phyloP scores from a whole-genome alignment of 2,329 filamentous ascomycete species.

The Fusarium agapanthi region DNA sequence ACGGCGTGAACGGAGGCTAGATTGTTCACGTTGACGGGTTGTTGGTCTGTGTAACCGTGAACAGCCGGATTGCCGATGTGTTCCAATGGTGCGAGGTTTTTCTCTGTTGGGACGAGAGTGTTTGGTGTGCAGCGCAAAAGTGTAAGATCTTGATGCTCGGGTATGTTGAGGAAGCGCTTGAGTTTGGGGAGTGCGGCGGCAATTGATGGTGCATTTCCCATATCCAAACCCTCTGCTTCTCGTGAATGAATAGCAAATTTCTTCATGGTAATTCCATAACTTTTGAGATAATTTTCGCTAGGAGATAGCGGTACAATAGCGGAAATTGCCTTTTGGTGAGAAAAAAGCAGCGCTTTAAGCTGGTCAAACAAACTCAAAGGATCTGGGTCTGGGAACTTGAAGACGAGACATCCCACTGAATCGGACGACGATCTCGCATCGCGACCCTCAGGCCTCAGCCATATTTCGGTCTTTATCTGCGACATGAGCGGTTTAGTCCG shows the following conservation, averaged over 20 bases:
- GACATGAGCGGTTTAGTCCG: conserved; percentile 35
- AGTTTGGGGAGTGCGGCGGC: conserved; percentile 5
- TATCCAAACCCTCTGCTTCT: conserved; percentile 17
- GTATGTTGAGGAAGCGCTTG: conserved; percentile 21
- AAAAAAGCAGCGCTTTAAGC: rapidly evolving
- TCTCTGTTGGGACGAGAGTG: conserved; percentile 16
- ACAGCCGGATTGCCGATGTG: conserved; percentile 24
- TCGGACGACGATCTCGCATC: not conserved
- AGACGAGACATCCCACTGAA: conserved; percentile 1
- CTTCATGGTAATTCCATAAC: not conserved
- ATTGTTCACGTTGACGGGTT: conserved; percentile 30
- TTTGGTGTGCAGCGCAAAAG: conserved; percentile 15
- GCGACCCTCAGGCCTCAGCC: not conserved
- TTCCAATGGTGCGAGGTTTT: conserved; percentile 21
- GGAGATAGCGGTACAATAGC: conserved; percentile 2
- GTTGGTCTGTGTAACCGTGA: conserved; percentile 34
- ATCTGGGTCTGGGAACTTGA: conserved; percentile 14
- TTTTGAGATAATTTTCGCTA: not conserved
- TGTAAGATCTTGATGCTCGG: conserved; percentile 13
- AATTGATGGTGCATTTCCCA: conserved; percentile 1
- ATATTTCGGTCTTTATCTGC: conserved; percentile 24
- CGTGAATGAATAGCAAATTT: conserved; percentile 18
- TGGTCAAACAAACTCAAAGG: not conserved
- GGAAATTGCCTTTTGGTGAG: not conserved
- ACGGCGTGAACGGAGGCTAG: conserved; percentile 27